Evolutionary conservation across 768 basidiomycete species (phyloP), one percentile per base, ranked within the genome.

Genomic region (Neoboletus magnificus): DNA sequence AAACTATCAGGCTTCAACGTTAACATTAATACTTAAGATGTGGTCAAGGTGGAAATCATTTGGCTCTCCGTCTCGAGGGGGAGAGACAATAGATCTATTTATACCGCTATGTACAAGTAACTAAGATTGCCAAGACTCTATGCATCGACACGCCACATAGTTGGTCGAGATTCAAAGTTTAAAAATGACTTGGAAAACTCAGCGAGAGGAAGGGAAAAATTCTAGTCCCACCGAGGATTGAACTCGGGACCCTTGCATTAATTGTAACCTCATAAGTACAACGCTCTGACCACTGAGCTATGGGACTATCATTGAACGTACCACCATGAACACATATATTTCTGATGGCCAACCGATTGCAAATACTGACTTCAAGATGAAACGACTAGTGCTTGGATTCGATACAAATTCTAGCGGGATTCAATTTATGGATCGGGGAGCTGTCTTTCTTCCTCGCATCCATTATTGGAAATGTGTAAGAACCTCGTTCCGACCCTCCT

Each of bases 401-500:
- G 37, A 39, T 39, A 20, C n/a, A 16, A 4, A 43, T 16, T 23
- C 23, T 13, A 33, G 12, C 5, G 7, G 29, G 10, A 35, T 25
- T 37, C 27, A 39, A 37, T 2, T 47, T 42, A 69, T 25, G 70
- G 62, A 45, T 73, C 76, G 63, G 61, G 54, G 39, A 67, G 55
- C 20, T 52, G 57, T 7, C 52, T 44, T 29, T 78, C 77, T 61
- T 82, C 81, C 50, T 69, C 61, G 50, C 77, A 79, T 48, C 74
- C 74, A n/a, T 76, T 74, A 12, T 64, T 66, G 13, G 74, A 72
- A 42, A 83, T 67, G 23, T 78, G 76, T 23, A 89, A 67, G 62
- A 85, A 87, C 57, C 88, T 75, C 2, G 82, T 90, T 15, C 90
- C 92, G 37, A 89, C 82, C 50, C 90, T 77, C 59, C 79, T 73